Evolutionary conservation across 176 grass and related monocot genomes (phyloP), one percentile per base, ranked within the genome.

Genomic region (Oryza nivara): DNA sequence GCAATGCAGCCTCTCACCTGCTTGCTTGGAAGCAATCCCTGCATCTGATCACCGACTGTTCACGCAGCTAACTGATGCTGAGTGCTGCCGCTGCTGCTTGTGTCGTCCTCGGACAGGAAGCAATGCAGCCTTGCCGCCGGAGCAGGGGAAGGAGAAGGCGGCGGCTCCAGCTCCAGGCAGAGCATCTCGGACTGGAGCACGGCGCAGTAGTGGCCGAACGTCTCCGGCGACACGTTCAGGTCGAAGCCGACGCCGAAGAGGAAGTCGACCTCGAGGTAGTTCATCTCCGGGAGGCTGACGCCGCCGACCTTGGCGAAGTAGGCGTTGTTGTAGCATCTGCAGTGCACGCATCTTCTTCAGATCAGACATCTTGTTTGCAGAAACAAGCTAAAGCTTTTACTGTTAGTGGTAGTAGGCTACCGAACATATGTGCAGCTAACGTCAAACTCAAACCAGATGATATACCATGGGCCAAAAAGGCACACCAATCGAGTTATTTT

Each of bases 201-300:
- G 23, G 47, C 32, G 22, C 85, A 93, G 91, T 75, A 90, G 73
- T 58, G 75, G 16, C 78, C 74, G 58, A 93, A 93, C 70, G 75
- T 84, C 65, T 75, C 78, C 48, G 84, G 75, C 46, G 70, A 82
- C 35, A 93, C 91, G 36, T 73, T 78, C 25, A 94, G 86, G 41
- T 91, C 76, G 82, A 84, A 94, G 16, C 79, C 69, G 6, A 86
- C 70, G 34, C 64, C 75, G 19, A 86, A 84, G 4, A 91, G 76
- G 74, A 94, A 94, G 6, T 91, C 86, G 26, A 86, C 79, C 85
- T 94, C 89, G 32, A 94, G 70, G 47, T 87, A 80, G 83, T 87
- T 94, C 89, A 94, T 91, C 82, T 88, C 89, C 83, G 35, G 25
- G 45, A 94, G 72, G 79, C 83, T 91, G 81, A 90, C 74, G 20